Evolutionary conservation across 805 yeast species (phyloP).

Genomic region (Tetrapisispora nanseiensis): DNA sequence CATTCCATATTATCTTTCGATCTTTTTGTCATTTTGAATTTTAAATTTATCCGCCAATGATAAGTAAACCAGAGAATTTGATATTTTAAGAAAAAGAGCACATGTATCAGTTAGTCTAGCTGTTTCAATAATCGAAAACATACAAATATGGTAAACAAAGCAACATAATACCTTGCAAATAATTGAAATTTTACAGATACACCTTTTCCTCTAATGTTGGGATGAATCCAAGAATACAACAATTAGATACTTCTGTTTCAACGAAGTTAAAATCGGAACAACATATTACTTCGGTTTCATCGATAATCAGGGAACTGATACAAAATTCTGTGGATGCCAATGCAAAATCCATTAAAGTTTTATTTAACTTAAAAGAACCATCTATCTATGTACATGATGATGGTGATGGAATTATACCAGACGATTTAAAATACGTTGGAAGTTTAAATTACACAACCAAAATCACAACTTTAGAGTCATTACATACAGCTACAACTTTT

Average conservation of each 20-base stretch:
- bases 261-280: slow-evolving; percentile 28
- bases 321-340: slow-evolving; percentile 49
- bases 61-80: too few species aligned
- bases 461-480: slow-evolving; percentile 32
- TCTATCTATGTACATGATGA: slow-evolving; percentile 47
- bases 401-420: slow-evolving; percentile 56
- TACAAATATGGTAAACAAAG: background rate
- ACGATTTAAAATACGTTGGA: slow-evolving; percentile 41
- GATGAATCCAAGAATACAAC: slow-evolving; percentile 12
- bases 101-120: too few species aligned
- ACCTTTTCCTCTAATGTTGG: background rate
- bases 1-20: background rate
- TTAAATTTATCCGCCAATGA: background rate
- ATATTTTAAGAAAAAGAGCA: too few species aligned
- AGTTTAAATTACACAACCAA: slow-evolving; percentile 48
- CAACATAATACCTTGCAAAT: too few species aligned
- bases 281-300: slow-evolving; percentile 29
- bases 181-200: too few species aligned
- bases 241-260: slow-evolving; percentile 10
- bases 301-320: slow-evolving; percentile 41
- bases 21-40: background rate
- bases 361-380: slow-evolving; percentile 29
- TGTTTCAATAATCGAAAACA: too few species aligned
- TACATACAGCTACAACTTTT: too few species aligned
- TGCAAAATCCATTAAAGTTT: slow-evolving; percentile 33